phyloP scores from a whole-genome alignment of 306 rosid genomes.

The Calophaca sinica region DNA sequence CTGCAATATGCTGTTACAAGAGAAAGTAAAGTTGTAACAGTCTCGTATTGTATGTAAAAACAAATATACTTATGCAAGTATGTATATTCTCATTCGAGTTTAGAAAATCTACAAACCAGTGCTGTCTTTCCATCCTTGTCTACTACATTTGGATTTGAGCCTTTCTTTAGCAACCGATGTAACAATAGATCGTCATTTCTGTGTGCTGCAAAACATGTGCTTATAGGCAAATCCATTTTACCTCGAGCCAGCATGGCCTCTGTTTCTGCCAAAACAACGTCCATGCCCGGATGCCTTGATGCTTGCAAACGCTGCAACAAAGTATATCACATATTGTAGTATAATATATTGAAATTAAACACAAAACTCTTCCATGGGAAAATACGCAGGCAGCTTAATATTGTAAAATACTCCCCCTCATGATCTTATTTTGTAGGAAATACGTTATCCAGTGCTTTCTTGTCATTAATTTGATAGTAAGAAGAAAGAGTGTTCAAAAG shows the following conservation, averaged over 20 bases:
- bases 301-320: conserved; percentile 62
- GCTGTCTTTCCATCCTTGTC: conserved; percentile 65
- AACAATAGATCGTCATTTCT: conserved; percentile 63
- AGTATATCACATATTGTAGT: neutral
- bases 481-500: too few relatives aligned
- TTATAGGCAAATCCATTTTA: conserved; percentile 64
- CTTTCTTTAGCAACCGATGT: conserved; percentile 58
- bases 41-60: conserved; percentile 5
- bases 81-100: neutral
- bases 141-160: conserved; percentile 74
- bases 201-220: conserved; percentile 70
- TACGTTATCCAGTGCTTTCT: too few relatives aligned
- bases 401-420: neutral
- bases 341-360: neutral
- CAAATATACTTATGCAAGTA: neutral
- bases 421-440: too few relatives aligned
- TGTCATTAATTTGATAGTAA: too few relatives aligned
- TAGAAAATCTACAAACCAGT: conserved; percentile 57
- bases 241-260: conserved; percentile 68
- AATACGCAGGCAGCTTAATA: neutral
- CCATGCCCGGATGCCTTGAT: conserved; percentile 52
- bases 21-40: conserved; percentile 18
- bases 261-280: conserved; percentile 58
- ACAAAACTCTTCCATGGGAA: conserved; percentile 12
- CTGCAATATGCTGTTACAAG: conserved; percentile 71